Evolutionary conservation across 1,284 basidiomycete genomes (phyloP), one percentile per base, ranked within the genome.

Genomic region (Anthracocystis setariae): DNA sequence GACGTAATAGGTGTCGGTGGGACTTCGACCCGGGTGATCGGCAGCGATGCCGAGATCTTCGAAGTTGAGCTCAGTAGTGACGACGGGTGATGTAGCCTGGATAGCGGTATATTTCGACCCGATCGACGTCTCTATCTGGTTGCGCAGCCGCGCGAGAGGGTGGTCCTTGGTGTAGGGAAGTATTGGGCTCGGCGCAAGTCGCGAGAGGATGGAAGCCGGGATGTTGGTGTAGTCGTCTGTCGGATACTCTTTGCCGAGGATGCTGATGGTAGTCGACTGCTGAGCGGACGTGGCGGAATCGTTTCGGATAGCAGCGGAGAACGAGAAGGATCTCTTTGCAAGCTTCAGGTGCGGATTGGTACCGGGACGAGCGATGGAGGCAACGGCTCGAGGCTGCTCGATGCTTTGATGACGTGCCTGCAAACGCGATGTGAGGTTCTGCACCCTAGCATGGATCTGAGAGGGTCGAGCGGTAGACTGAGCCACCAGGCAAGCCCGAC

Each of bases 1-100:
- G 76, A 98, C 86, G 84, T 98, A 99, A 86, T 99, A 99, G 76
- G 91, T 93, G 85, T 99, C 96, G 24, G 92, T 92, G 46, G 89
- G 86, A 20, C 89, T 87, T 56, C 96, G 89, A 2, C 96, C 96
- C 1, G 95, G 94, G 82, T 99, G 96, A 85, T 98, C 93, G 5
- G 86, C 80, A 0, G 95, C 90, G 84, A 99, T 98, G 15, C 92
- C 93, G 21, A 99, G 89, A 74, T 95, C 92, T 84, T 98, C 96
- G 84, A 99, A 99, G 86, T 99, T 99, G 84, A 94, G 89, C 78
- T 87, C 86, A 2, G 94, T 92, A 0, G 92, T 90, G 52, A 98
- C 96, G 52, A 98, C 86, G 0, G 96, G 93, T 1, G 92, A 91
- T 55, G 90, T 86, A 10, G 91, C 89, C 23, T 89, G 78, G 45